These are phyloP conservation scores for Aphanomyces cochlioides DNA, from an alignment of 352 stramenopile species.

Conservation along the genomic window DNA sequence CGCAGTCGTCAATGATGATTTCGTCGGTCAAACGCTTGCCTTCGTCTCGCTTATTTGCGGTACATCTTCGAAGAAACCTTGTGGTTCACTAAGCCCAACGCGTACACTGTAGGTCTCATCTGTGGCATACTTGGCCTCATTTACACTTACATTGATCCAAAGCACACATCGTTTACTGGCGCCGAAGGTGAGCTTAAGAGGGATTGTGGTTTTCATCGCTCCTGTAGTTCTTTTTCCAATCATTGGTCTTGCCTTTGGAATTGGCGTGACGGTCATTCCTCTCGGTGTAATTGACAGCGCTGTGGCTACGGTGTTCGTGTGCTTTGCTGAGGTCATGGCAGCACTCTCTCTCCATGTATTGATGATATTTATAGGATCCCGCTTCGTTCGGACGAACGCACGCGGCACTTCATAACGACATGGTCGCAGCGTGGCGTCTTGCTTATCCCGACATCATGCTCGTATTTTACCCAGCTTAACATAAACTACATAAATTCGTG, in stretches of 20 bases:
- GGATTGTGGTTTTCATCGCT: not conserved
- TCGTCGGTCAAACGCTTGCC: conserved; percentile 60
- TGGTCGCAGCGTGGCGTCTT: not conserved
- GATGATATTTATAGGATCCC: not conserved
- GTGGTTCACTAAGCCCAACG: not conserved
- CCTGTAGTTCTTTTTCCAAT: not conserved
- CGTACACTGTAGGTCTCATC: not conserved
- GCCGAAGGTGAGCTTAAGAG: not conserved
- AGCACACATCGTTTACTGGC: not conserved
- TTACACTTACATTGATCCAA: not conserved
- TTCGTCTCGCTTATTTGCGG: conserved; percentile 56
- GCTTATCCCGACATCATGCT: not conserved
- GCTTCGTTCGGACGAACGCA: not conserved
- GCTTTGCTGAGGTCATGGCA: conserved; percentile 51
- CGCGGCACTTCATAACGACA: not conserved
- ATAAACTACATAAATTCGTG: too few relatives aligned
- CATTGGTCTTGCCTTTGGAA: not conserved
- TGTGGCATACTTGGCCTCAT: not conserved
- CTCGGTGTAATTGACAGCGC: conserved; percentile 51
- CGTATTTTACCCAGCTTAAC: not conserved
- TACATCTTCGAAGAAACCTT: not conserved
- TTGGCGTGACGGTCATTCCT: conserved; percentile 30
- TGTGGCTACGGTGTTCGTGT: conserved; percentile 77
- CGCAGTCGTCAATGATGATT: conserved; percentile 63
- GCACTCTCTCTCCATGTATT: not conserved